phyloP scores from a whole-genome alignment of 23 red algal species.

The Chondrus crispus region DNA sequence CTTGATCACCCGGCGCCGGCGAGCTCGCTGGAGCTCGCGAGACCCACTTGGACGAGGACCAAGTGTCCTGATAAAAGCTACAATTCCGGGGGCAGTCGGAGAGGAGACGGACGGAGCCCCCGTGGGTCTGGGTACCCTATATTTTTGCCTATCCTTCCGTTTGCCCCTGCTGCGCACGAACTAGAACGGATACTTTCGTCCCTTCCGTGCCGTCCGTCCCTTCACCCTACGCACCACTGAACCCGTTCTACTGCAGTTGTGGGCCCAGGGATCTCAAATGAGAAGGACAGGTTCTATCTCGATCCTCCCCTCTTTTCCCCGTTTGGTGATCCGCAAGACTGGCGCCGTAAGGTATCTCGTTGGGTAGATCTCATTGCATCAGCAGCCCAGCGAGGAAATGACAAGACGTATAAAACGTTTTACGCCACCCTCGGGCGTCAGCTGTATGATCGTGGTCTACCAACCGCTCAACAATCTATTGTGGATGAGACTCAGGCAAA shows the following conservation, averaged over 20 bases:
- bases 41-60: no score
- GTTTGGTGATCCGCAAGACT: not conserved
- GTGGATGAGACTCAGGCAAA: not conserved
- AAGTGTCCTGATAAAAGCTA: no score
- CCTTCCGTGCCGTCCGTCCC: no score
- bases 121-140: not conserved
- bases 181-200: no score
- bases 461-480: not conserved
- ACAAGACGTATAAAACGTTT: not conserved
- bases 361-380: not conserved
- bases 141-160: conserved; percentile 11
- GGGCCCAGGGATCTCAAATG: not conserved
- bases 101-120: conserved; percentile 19
- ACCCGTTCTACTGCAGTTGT: not conserved
- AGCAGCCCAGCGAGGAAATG: not conserved
- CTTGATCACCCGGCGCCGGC: no score
- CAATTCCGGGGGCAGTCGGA: not conserved
- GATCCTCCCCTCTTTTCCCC: conserved; percentile 1
- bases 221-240: conserved; percentile 12
- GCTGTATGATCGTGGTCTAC: not conserved
- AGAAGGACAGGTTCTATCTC: not conserved
- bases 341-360: not conserved
- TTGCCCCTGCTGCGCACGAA: not conserved
- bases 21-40: no score
- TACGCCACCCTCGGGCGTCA: not conserved